These are phyloP conservation scores for Fusarium metavorans DNA, from an alignment of 2,329 filamentous ascomycete genomes.

Conservation along the genomic window DNA sequence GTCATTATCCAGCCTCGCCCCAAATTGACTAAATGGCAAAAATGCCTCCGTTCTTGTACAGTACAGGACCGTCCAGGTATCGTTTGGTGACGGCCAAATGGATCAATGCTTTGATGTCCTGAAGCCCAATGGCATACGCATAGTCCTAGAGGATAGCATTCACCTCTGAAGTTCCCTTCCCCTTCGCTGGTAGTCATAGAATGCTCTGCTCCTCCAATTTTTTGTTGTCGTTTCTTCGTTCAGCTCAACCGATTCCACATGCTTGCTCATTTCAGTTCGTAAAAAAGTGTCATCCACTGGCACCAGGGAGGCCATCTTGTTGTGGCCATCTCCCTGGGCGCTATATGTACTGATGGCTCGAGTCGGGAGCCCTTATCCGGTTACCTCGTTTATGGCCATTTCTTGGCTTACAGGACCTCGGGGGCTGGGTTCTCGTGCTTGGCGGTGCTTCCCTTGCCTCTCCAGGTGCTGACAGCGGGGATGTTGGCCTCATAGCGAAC, in stretches of 20 bases:
- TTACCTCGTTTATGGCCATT: not conserved
- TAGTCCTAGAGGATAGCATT: slow-evolving; percentile 8
- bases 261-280: slow-evolving; percentile 32
- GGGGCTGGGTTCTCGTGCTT: slow-evolving; percentile 79
- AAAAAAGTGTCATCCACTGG: slow-evolving; percentile 8
- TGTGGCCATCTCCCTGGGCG: not conserved
- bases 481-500: slow-evolving; percentile 91
- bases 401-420: slow-evolving; percentile 47
- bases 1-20: slow-evolving; percentile 31
- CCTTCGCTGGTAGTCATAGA: slow-evolving; percentile 23
- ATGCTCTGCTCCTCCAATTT: slow-evolving; percentile 19
- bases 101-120: slow-evolving; percentile 16
- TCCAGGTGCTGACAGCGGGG: slow-evolving; percentile 94
- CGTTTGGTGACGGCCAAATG: slow-evolving; percentile 6
- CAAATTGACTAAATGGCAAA: slow-evolving; percentile 30
- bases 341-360: not conserved
- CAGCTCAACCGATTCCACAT: slow-evolving; percentile 25
- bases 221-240: slow-evolving; percentile 21
- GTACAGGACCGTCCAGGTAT: slow-evolving; percentile 20
- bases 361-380: not conserved
- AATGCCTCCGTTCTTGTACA: slow-evolving; percentile 35
- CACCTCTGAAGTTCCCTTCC: slow-evolving; percentile 4
- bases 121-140: slow-evolving; percentile 3
- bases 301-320: not conserved
- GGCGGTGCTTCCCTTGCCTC: slow-evolving; percentile 91